Evolutionary conservation across 345 rosid genomes (phyloP).

Genomic region (Salix suchowensis): DNA sequence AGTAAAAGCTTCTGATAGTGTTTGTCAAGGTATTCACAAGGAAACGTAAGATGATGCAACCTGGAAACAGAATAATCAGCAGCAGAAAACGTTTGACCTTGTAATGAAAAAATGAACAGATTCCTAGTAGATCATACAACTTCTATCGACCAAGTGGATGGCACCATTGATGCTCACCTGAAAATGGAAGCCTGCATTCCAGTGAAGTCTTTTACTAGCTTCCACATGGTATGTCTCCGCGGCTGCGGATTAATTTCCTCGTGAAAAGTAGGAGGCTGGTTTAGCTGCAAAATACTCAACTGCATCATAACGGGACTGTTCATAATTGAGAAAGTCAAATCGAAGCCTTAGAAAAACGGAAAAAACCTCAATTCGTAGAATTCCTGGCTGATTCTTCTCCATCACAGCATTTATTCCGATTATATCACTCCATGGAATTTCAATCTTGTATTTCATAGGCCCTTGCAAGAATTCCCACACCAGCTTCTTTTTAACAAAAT

Average conservation of each 20-base stretch:
- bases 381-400: constrained; percentile 18
- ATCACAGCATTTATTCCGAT: constrained; percentile 22
- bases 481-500: constrained; percentile 49
- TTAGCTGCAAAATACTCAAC: constrained; percentile 26
- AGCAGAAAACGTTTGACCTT: not conserved
- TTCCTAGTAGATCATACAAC: not conserved
- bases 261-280: constrained; percentile 29
- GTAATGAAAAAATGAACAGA: not conserved
- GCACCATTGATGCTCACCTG: constrained; percentile 24
- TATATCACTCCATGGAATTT: constrained; percentile 36
- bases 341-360: not conserved
- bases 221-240: constrained; percentile 47
- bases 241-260: constrained; percentile 39
- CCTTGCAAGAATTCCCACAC: constrained; percentile 56
- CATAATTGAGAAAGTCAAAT: not conserved
- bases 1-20: constrained; percentile 46
- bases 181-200: constrained; percentile 33
- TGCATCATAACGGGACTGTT: not conserved
- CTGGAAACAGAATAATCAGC: constrained; percentile 21
- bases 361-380: constrained; percentile 33
- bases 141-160: not conserved
- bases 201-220: constrained; percentile 37
- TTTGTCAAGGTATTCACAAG: constrained; percentile 41
- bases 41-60: constrained; percentile 46
- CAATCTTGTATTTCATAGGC: constrained; percentile 37